Conservation (phyloP, 176 grass and related monocot species). For the Paspalum notatum region DNA sequence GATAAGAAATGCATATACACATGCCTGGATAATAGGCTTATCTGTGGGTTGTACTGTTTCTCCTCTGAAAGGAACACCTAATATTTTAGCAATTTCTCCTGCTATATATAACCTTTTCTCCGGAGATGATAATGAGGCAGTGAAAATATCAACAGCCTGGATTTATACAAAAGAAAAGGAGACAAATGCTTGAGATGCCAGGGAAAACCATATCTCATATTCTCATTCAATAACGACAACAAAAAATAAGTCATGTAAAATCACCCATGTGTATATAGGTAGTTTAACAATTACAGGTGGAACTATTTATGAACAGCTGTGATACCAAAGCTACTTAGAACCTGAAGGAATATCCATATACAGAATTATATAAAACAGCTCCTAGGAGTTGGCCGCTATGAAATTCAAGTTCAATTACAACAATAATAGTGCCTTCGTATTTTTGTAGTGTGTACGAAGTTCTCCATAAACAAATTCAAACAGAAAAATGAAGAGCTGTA, state of each 20-base stretch:
- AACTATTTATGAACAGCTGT: neutral
- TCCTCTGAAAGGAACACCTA: constrained; percentile 49
- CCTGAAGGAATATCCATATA: neutral
- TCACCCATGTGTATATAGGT: constrained; percentile 5
- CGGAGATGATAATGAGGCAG: constrained; percentile 59
- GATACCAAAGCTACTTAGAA: neutral
- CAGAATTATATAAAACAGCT: constrained; percentile 4
- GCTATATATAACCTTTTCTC: constrained; percentile 66
- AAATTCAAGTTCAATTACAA: neutral
- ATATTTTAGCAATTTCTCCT: constrained; percentile 69
- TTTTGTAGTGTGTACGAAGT: neutral
- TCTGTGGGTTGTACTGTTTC: constrained; percentile 47
- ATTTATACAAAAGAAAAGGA: constrained; percentile 21
- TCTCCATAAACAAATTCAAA: constrained; percentile 3
- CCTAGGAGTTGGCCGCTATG: neutral
- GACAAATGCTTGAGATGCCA: constrained; percentile 16
- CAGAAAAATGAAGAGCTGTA: constrained; percentile 7
- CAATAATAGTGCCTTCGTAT: neutral
- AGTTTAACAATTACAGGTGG: neutral
- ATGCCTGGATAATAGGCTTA: constrained; percentile 82
- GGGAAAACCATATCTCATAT: neutral
- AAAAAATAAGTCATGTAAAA: constrained; percentile 7
- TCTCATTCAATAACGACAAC: constrained; percentile 13
- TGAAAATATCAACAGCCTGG: constrained; percentile 87
- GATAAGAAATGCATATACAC: constrained; percentile 11